Base-by-base conservation (phyloP, 257 asterid genomes). In the Fraxinus excelsior region DNA sequence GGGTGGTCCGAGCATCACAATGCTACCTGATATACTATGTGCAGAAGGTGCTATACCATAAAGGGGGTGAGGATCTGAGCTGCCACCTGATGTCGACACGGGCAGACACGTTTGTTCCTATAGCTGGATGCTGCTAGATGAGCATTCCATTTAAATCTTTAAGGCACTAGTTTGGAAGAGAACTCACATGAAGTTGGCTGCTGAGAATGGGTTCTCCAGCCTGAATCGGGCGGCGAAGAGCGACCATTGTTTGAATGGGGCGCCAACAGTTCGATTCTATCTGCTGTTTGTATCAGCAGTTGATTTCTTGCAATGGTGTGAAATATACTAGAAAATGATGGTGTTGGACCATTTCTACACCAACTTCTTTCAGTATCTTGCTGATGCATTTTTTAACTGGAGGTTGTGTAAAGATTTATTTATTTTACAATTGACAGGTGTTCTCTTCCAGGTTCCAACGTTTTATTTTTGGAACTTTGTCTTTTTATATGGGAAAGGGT, bases 81-180 rank as follows among this genome's bases (percentile, higher is more conserved):
- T 90, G 93, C 89, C 94, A 85, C 53, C 93, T 85, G 0, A 65
- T 85, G 37, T 86, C 87, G 25, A 71, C 91, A 0, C 74, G 83
- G 44, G 86, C 86, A 0, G 96, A 85, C 62, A 79, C 90, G 4
- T 89, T 88, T 69, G 86, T 90, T 53, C 91, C 93, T 28, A 92
- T 92, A 60, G 96, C 93, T 40, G 92, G 97, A 53, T 90, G 91
- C 76, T 92, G 97, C 87, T 92, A 85, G 84, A 34, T 37, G 44
- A 56, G 3, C 5, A 21, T 31, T 28, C 26, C n/a, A 26, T 25
- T 18, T 5, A 21, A 62, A 60, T 5, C 4, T 21, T 12, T n/a
- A 12, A 16, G 58, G 26, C 64, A 19, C 11, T 25, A 53, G 26
- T 26, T 53, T 53, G 64, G 26, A 18, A 14, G 70, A 31, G 62